Conservation (phyloP, 257 asterid genomes). For the Pogostemon cablin region DNA sequence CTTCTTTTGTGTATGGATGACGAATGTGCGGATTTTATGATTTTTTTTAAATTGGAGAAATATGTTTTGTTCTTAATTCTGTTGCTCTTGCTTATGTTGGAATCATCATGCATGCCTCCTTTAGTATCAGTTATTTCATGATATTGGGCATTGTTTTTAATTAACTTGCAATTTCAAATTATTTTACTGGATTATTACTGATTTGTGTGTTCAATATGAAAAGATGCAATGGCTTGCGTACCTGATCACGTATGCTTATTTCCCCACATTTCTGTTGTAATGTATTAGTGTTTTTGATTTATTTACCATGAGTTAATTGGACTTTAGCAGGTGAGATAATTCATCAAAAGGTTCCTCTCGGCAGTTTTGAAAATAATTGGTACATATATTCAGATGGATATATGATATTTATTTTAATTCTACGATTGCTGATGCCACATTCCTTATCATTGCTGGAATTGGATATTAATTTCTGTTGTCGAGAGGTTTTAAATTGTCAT, state of each 20-base stretch:
- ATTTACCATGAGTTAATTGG: neutral
- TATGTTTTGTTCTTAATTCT: too few relatives aligned
- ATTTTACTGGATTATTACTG: neutral
- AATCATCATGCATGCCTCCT: slow-evolving; percentile 27
- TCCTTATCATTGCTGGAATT: neutral
- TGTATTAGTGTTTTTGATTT: neutral
- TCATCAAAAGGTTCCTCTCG: slow-evolving; percentile 6
- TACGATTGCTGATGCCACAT: neutral
- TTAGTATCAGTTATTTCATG: neutral
- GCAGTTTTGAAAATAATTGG: neutral
- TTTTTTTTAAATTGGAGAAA: neutral
- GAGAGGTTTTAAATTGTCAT: neutral
- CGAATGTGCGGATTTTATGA: slow-evolving; percentile 28
- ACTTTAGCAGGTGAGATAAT: neutral
- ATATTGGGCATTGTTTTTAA: slow-evolving; percentile 15
- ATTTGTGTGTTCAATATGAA: slow-evolving; percentile 7
- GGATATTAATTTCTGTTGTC: neutral
- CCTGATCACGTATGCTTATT: neutral
- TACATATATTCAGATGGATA: neutral
- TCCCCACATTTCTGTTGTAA: neutral
- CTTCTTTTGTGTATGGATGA: neutral
- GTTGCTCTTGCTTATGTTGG: neutral
- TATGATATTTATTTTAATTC: neutral
- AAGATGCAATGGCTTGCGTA: neutral
- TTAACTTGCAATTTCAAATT: neutral